Conservation (phyloP, 139 green algal genomes). For the Tetratostichococcus sp. region DNA sequence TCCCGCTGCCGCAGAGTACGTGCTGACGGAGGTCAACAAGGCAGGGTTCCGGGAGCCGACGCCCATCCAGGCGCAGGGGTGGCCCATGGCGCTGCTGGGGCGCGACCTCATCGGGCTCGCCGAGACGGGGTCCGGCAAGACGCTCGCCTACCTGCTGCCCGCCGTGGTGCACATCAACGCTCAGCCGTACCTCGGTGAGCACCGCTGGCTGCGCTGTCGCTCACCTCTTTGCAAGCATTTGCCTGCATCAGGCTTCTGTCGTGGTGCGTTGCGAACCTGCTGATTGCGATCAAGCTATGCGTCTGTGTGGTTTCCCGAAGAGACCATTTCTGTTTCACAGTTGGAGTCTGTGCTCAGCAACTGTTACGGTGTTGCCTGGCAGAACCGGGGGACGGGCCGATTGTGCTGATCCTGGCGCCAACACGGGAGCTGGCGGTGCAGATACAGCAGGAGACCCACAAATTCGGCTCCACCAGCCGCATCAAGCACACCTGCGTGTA, state of each 20-base stretch:
- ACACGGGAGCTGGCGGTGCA: constrained; percentile 92
- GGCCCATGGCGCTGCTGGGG: constrained; percentile 85
- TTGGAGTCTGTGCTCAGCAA: no score
- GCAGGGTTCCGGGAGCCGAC: constrained; percentile 80
- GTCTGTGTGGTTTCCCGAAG: no score
- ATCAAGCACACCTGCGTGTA: constrained; percentile 94
- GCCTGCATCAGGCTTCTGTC: no score
- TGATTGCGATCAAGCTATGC: no score
- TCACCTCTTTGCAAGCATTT: no score
- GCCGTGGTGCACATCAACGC: constrained; percentile 92
- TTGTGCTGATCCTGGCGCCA: constrained; percentile 86
- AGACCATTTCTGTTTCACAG: no score
- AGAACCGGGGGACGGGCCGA: constrained; percentile 89
- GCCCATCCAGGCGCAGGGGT: constrained; percentile 85
- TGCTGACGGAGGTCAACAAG: constrained; percentile 73
- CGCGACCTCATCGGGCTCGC: constrained; percentile 81
- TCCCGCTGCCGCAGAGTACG: constrained; percentile 63
- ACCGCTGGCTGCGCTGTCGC: no score
- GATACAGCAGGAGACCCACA: constrained; percentile 86
- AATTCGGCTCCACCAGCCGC: constrained; percentile 81
- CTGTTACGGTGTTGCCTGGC: constrained; percentile 1
- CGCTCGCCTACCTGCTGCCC: constrained; percentile 83
- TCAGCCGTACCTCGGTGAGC: constrained; percentile 41
- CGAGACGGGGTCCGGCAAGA: constrained; percentile 89
- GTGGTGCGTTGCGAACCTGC: no score